Evolutionary conservation across 805 yeast genomes (phyloP), one percentile per base, ranked within the genome.

Genomic region (Komagataella mondaviorum): DNA sequence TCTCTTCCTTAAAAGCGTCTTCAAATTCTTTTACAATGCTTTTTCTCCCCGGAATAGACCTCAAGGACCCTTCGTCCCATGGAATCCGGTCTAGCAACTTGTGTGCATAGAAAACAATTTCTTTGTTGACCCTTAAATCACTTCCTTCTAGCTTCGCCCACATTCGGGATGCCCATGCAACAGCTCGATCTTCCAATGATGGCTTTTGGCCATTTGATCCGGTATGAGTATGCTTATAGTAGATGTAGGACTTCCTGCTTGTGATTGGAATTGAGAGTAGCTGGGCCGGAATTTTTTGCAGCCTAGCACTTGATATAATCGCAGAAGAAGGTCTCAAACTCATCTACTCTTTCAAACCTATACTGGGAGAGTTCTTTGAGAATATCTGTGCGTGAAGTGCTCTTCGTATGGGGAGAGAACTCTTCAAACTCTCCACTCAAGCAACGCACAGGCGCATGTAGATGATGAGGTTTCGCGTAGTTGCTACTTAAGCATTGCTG

Each of bases 11-110:
- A 6, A 51, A 52, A 23, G 63, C 67, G 46, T 62, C 62, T 51
- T 67, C 69, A 51, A 74, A 63, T 55, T 71, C 75, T 45, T 87
- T 67, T 43, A 80, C 65, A 65, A 86, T 74, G 43, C 82, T 70
- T 44, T 69, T 65, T 52, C 77, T 75, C 2, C 89, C 80, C 1
- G 98, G 97, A 22, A 91, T 77, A 2, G 91, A 77, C 54, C 80
- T 72, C 53, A 90, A 69, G 48, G 88, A 77, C 59, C 78, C 76
- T 60, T 90, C 98, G 56, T 83, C 81, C 78, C 91, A 90, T 2
- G 91, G 88, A 6, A 86, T 78, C 20, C 78, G 71, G 50, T 77
- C 75, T 56, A 89, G 63, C 45, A 84, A 70, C 51, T 63, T 64
- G 46, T 77, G 73, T 14, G 83, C 76, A 55, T 70, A 69, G 2